phyloP scores from a whole-genome alignment of 768 basidiomycete genomes.

The Leccinum arenicola region DNA sequence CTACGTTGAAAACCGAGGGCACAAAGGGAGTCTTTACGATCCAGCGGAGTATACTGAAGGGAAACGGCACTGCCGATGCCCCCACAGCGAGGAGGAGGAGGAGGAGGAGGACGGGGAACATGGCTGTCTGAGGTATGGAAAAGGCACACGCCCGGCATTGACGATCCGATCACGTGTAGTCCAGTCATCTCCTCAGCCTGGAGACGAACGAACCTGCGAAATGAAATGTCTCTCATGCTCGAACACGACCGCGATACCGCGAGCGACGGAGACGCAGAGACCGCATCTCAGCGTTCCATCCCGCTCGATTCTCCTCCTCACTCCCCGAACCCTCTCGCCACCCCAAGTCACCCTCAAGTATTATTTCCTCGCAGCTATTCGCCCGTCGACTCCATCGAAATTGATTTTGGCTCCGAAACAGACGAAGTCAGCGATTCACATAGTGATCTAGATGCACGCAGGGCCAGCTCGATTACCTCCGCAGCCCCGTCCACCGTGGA shows the following conservation, averaged over 20 bases:
- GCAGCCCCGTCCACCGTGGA: slow-evolving; percentile 44
- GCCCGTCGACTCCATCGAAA: slow-evolving; percentile 46
- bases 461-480: slow-evolving; percentile 52
- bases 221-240: neutral
- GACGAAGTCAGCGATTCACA: slow-evolving; percentile 54
- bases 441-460: slow-evolving; percentile 28
- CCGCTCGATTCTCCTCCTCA: slow-evolving; percentile 63
- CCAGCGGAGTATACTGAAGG: slow-evolving; percentile 4
- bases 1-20: slow-evolving; percentile 1
- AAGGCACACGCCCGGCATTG: no score
- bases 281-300: slow-evolving; percentile 76
- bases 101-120: neutral
- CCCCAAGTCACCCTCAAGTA: slow-evolving; percentile 24
- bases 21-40: slow-evolving; percentile 10
- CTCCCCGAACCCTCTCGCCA: slow-evolving; percentile 43
- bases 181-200: neutral
- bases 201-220: neutral
- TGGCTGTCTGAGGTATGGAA: no score
- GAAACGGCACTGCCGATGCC: slow-evolving; percentile 15
- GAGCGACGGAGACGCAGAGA: slow-evolving; percentile 65
- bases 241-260: slow-evolving; percentile 29
- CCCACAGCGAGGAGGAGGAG: slow-evolving; percentile 14
- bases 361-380: slow-evolving; percentile 42
- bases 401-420: slow-evolving; percentile 51
- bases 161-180: slow-evolving; percentile 18